Evolutionary conservation across 306 rosid species (phyloP), one percentile per base, ranked within the genome.

Genomic region (Leucaena leucocephala): DNA sequence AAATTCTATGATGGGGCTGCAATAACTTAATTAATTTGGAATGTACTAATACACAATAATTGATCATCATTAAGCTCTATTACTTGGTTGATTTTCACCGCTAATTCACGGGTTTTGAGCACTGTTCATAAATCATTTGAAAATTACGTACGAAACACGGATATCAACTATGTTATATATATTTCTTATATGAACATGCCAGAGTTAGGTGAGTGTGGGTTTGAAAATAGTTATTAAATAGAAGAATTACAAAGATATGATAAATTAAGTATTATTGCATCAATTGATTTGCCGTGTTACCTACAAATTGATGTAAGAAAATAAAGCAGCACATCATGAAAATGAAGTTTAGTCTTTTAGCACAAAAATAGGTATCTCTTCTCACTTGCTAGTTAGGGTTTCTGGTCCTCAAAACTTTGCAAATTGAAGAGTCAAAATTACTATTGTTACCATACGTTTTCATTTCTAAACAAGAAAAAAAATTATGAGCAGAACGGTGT

Each of bases 251-350:
- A 21, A 80, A 78, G 49, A 22, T 19, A 74, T 17, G 34, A 80
- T 44, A 76, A 78, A 46, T 67, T n/a, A 55, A 55, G 1, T 27
- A 27, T n/a, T 19, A 52, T 38, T 7, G 21, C 46, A 54, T 71
- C 80, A 72, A 83, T 38, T 79, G 82, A 82, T 80, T 86, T 72
- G 86, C 81, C 86, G 77, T 82, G 86, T 84, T 68, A 86, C 91
- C 93, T 68, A 89, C 82, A 86, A 89, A 73, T 78, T 54, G 80
- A 55, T 82, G 75, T 40, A 11, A 57, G 75, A 54, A 86, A 84
- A 76, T 21, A 67, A 77, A 38, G 86, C 6, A 74, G 61, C 68
- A 68, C 54, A 63, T 22, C 75, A 77, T 63, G 80, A 69, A 85
- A 86, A 85, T 72, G 55, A 84, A 68, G 83, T 72, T 86, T 78